phyloP scores from a whole-genome alignment of 164 flowering plant species.

The Magnolia kwangsiensis region DNA sequence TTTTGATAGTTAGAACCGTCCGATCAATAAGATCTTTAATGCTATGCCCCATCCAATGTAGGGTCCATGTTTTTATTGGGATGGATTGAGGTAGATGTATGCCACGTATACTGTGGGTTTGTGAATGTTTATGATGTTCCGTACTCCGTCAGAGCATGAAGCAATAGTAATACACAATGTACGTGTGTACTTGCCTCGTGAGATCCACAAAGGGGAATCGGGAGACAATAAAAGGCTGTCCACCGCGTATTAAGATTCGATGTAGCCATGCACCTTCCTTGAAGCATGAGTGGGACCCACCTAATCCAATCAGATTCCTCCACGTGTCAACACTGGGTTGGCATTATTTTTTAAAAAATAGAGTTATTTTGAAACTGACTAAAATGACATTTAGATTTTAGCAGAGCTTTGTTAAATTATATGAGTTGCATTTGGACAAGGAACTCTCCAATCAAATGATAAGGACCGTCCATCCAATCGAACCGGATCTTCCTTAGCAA shows the following conservation, averaged over 20 bases:
- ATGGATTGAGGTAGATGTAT: background rate
- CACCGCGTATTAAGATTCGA: conserved; percentile 4
- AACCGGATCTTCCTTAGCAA: no score
- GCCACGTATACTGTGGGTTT: background rate
- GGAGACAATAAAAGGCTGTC: conserved; percentile 10
- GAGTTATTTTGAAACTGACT: no score
- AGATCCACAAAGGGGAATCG: background rate
- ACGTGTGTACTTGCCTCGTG: background rate
- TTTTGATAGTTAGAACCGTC: no score
- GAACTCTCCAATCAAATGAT: no score
- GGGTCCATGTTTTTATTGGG: background rate
- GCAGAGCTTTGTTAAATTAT: background rate
- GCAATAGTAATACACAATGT: background rate
- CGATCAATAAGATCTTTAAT: background rate
- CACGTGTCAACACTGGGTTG: background rate
- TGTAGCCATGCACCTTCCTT: conserved; percentile 6
- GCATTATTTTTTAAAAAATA: background rate
- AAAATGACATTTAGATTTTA: background rate
- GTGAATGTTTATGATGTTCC: background rate
- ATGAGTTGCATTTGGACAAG: no score
- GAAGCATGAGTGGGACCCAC: background rate
- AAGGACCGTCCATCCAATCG: no score
- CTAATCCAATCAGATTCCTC: no score
- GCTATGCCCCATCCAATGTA: background rate
- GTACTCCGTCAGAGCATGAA: no score